phyloP scores from a whole-genome alignment of 768 basidiomycete genomes.

The Leccinum broughii region DNA sequence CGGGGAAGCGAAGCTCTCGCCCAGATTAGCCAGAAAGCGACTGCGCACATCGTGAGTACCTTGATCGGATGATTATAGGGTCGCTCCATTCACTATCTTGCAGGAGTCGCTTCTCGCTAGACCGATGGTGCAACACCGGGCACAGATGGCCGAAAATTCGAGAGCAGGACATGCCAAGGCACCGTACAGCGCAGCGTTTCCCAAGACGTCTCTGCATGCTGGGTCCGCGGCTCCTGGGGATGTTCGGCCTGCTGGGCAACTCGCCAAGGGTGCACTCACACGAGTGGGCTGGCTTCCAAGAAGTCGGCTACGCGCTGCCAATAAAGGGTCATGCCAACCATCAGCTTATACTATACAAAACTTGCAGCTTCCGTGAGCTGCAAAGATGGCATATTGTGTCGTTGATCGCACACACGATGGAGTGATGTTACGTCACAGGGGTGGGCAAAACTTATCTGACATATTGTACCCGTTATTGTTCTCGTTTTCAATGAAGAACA shows the following conservation, averaged over 20 bases:
- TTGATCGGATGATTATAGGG: not conserved
- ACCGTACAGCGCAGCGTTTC: constrained; percentile 25
- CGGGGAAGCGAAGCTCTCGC: constrained; percentile 46
- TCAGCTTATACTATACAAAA: constrained; percentile 21
- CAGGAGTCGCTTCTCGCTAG: constrained; percentile 71
- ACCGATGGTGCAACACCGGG: constrained; percentile 52
- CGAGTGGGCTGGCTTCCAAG: constrained; percentile 28
- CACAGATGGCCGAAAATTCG: constrained; percentile 38
- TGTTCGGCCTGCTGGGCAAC: constrained; percentile 49
- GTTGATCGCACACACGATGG: constrained; percentile 5
- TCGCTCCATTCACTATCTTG: constrained; percentile 11
- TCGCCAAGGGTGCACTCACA: constrained; percentile 55
- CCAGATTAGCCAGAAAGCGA: constrained; percentile 56
- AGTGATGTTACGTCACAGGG: constrained; percentile 12
- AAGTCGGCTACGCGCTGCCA: constrained; percentile 18
- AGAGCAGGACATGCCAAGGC: constrained; percentile 30
- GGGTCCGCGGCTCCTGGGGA: constrained; percentile 63
- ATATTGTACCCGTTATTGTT: constrained; percentile 11
- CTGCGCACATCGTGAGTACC: constrained; percentile 62
- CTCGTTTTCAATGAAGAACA: constrained; percentile 2
- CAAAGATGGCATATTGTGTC: constrained; percentile 4
- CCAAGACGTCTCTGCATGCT: constrained; percentile 37
- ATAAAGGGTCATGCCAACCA: constrained; percentile 12
- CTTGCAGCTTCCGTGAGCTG: constrained; percentile 21
- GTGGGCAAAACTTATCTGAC: not conserved